A percentile compares a stretch with the other conserved stretches of the same genome.
Conservation (phyloP, 257 asterid species). For the Cynanchum wilfordii region DNA sequence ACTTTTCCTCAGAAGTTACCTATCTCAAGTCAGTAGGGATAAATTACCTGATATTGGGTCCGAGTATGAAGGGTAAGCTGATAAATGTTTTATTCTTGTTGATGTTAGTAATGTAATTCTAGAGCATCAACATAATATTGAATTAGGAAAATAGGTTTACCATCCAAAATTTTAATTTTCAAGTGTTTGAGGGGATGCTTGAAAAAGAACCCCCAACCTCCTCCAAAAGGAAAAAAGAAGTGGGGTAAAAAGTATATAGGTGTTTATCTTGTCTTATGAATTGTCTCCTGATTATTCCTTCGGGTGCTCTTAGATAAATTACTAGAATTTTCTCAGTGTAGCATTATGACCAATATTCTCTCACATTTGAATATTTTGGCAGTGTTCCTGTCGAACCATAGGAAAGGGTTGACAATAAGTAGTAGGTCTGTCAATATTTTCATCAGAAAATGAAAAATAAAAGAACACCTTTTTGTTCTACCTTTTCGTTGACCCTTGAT, state of each 20-base stretch:
- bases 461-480: not conserved
- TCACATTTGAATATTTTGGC: not conserved
- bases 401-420: not conserved
- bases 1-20: slow-evolving; percentile 90
- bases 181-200: not conserved
- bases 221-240: not conserved
- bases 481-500: not conserved
- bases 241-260: not conserved
- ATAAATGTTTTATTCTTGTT: not conserved
- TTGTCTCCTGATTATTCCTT: slow-evolving; percentile 1
- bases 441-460: not conserved
- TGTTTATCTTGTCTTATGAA: not conserved
- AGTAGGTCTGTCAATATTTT: not conserved
- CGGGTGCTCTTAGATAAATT: not conserved
- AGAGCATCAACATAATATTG: not conserved
- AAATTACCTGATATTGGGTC: slow-evolving; percentile 96
- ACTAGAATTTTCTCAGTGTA: not conserved
- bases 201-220: no score
- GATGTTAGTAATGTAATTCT: not conserved
- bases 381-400: not conserved
- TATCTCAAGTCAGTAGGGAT: slow-evolving; percentile 97
- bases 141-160: not conserved
- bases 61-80: slow-evolving; percentile 91
- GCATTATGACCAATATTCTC: not conserved
- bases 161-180: not conserved